Evolutionary conservation across 805 yeast genomes (phyloP).

Genomic region (Ogataea haglerorum): DNA sequence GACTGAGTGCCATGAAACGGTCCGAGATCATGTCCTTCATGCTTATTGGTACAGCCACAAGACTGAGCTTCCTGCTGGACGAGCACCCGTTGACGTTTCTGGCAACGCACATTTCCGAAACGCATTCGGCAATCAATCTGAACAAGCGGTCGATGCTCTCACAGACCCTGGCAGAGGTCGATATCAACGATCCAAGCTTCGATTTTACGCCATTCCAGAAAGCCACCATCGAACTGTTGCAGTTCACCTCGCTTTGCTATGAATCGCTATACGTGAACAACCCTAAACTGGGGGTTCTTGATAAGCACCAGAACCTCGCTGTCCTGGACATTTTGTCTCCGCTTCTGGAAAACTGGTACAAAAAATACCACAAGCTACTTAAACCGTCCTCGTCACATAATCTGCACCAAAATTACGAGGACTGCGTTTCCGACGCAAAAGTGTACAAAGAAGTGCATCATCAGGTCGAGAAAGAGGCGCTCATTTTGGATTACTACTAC

Average conservation of each 20-base stretch:
- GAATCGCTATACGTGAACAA: conserved; percentile 74
- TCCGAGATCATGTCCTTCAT: conserved; percentile 92
- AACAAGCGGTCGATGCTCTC: conserved; percentile 76
- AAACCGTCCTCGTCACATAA: conserved; percentile 44
- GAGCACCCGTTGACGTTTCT: conserved; percentile 68
- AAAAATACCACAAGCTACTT: conserved; percentile 55
- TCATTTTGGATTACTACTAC: conserved; percentile 80
- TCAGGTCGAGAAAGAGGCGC: conserved; percentile 60
- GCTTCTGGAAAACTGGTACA: conserved; percentile 73
- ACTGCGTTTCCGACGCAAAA: conserved; percentile 30
- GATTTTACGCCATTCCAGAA: conserved; percentile 60
- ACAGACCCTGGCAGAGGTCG: conserved; percentile 66
- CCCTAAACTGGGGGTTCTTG: conserved; percentile 47
- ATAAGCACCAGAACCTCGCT: conserved; percentile 65
- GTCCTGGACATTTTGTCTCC: conserved; percentile 73
- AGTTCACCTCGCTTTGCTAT: conserved; percentile 77
- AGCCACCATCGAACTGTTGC: conserved; percentile 77
- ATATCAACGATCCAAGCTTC: conserved; percentile 38
- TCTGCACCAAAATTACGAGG: conserved; percentile 15
- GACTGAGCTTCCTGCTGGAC: conserved; percentile 81
- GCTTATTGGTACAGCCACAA: conserved; percentile 82
- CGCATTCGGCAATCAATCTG: conserved; percentile 75
- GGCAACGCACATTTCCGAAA: conserved; percentile 83
- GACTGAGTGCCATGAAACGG: conserved; percentile 79
- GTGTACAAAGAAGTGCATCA: conserved; percentile 37